Conservation (phyloP, 352 stramenopile genomes). For the Pythium plurisporium region DNA sequence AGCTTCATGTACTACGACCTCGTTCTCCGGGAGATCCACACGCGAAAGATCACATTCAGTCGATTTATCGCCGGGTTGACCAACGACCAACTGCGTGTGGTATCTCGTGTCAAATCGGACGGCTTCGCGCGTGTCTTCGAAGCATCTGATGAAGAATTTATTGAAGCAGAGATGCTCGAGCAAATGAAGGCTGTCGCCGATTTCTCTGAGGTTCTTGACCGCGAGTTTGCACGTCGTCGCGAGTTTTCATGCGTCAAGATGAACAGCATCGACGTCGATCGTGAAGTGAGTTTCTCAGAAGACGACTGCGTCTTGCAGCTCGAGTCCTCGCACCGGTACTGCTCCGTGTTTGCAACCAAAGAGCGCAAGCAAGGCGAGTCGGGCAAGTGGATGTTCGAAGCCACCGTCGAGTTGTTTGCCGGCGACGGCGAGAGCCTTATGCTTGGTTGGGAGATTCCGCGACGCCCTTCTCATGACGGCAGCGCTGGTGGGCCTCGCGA, state of each 20-base stretch:
- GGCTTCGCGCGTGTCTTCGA: neutral
- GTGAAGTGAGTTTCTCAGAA: conserved; percentile 63
- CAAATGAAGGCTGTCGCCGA: conserved; percentile 37
- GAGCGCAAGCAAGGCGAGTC: conserved; percentile 63
- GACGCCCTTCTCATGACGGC: neutral
- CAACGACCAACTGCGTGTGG: conserved; percentile 50
- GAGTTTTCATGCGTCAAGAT: conserved; percentile 75
- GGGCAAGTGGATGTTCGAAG: conserved; percentile 80
- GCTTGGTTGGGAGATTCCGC: conserved; percentile 73
- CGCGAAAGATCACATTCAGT: conserved; percentile 45
- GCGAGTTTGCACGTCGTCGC: conserved; percentile 53
- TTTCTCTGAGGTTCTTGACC: conserved; percentile 53
- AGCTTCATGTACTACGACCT: conserved; percentile 59
- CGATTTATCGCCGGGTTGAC: conserved; percentile 48
- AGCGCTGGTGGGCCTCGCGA: neutral
- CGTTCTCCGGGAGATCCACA: conserved; percentile 58
- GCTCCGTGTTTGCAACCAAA: conserved; percentile 67
- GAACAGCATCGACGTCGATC: conserved; percentile 49
- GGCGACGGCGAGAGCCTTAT: conserved; percentile 66
- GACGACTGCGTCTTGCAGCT: conserved; percentile 74
- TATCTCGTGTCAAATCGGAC: conserved; percentile 20
- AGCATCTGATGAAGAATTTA: conserved; percentile 6
- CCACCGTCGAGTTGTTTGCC: conserved; percentile 19
- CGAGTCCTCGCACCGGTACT: conserved; percentile 60
- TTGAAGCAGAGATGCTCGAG: conserved; percentile 31